Percentiles rank a stretch among this genome's conserved stretches.
phyloP scores from a whole-genome alignment of 2,329 filamentous ascomycete species.

The Lasiodiplodia hormozganensis region DNA sequence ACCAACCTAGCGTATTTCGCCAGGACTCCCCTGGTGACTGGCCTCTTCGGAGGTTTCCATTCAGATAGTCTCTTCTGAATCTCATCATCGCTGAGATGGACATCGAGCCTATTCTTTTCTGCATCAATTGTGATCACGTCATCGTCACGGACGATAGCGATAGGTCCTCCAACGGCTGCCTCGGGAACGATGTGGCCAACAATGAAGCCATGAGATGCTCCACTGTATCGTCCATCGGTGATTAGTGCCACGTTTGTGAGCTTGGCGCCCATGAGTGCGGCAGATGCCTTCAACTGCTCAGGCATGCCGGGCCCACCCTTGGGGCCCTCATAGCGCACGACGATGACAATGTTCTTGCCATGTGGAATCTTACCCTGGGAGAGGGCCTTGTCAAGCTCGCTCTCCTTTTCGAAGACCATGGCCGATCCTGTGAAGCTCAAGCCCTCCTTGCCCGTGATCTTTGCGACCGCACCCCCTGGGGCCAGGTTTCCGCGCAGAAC shows the following conservation, averaged over 20 bases:
- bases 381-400: constrained; percentile 77
- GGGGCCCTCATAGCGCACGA: constrained; percentile 93
- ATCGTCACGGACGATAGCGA: constrained; percentile 80
- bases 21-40: constrained; percentile 81
- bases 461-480: constrained; percentile 87
- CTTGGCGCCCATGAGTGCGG: constrained; percentile 91
- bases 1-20: constrained; percentile 91
- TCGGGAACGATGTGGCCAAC: constrained; percentile 93
- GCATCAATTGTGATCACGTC: constrained; percentile 89
- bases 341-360: constrained; percentile 82
- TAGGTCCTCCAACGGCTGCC: constrained; percentile 85
- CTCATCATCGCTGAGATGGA: constrained; percentile 76
- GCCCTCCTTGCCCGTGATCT: constrained; percentile 96
- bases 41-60: constrained; percentile 75
- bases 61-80: constrained; percentile 66
- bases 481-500: constrained; percentile 88
- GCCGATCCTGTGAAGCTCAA: constrained; percentile 81
- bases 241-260: constrained; percentile 88
- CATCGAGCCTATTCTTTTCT: constrained; percentile 72
- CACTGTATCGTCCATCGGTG: constrained; percentile 89
- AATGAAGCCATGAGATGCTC: constrained; percentile 90
- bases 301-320: constrained; percentile 96
- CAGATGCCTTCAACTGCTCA: constrained; percentile 86
- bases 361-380: constrained; percentile 72
- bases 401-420: constrained; percentile 85